Base-by-base conservation (phyloP, 495 filamentous ascomycete genomes). In the Cercophora newfieldiana region DNA sequence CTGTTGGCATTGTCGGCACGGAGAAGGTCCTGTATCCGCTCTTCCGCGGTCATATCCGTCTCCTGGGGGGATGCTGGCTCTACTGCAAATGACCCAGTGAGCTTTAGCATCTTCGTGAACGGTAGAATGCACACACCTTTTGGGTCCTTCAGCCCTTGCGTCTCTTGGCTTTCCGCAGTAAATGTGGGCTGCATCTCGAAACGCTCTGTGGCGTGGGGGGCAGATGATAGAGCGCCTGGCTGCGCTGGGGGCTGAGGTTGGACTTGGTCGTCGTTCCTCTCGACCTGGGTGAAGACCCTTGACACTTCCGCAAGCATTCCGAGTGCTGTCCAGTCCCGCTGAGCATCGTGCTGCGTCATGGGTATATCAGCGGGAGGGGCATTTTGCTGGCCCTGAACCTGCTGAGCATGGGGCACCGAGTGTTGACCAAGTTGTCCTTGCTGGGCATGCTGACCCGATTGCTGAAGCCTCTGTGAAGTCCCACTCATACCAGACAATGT, bases 251-350 rank as follows among this genome's bases (percentile, higher is more conserved):
- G 63, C 47, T 73, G 71, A 8, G 70, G 51, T 19, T 70, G 65
- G 29, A 73, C 72, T 44, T 44, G 37, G 44, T 80, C 79, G 66
- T 82, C 80, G 31, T 81, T 79, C 64, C 83, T 85, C 61, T 85
- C 82, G 67, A 73, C 78, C 37, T 83, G 70, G 53, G 82, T 87
- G 18, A 90, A 84, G 71, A 89, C 90, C 57, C 90, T 81, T 48
- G 91, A 93, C 2, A 91, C 92, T 74, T 96, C 92, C 49, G 92
- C 92, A 29, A 96, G 79, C 7, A 91, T 89, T 66, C 92, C 89
- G 25, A 96, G 80, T 0, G 90, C 89, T 63, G 90, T 89, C 81
- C 91, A 92, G 59, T 84, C 66, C 24, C 64, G 64, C 53, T 67
- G 59, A 30, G 55, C 53, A 18, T 71, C 71, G 64, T 68, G 69